Evolutionary conservation across 2,329 filamentous ascomycete genomes (phyloP).

Genomic region (Phialophora tarda): DNA sequence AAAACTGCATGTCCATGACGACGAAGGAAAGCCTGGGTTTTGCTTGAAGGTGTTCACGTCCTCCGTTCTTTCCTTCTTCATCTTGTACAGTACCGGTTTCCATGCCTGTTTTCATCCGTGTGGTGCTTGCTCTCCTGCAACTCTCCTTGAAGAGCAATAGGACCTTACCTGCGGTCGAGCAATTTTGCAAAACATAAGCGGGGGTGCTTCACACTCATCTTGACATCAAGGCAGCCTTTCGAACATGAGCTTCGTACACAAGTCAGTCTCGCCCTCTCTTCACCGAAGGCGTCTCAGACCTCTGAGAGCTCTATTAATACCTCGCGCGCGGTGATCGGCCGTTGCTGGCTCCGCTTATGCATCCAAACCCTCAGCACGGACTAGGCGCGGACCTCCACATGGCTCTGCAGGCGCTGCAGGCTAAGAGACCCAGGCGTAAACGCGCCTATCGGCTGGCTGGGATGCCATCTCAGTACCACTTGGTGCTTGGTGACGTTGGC

Average conservation of each 20-base stretch:
- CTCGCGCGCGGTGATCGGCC: constrained; percentile 8
- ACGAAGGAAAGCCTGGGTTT: neutral
- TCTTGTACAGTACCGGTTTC: neutral
- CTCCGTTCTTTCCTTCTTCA: neutral
- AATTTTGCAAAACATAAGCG: neutral
- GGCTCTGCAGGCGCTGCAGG: neutral
- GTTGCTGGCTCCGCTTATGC: constrained; percentile 2
- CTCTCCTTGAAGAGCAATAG: neutral
- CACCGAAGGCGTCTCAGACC: neutral
- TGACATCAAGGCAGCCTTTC: neutral
- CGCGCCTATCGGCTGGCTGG: constrained; percentile 21
- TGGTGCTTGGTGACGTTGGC: constrained; percentile 12
- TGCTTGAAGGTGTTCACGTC: neutral
- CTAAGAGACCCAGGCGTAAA: neutral
- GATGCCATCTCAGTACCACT: neutral
- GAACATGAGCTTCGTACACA: neutral
- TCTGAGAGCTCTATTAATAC: constrained; percentile 23
- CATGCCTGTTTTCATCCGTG: neutral
- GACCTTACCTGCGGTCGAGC: neutral
- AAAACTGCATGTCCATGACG: neutral
- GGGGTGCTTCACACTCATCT: neutral
- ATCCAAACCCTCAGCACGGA: neutral
- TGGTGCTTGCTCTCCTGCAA: neutral
- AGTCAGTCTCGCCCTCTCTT: neutral
- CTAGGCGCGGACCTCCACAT: neutral